These are phyloP conservation scores for Geranomyces variabilis DNA, from an alignment of 192 early-diverging fungal species.

Conservation along the genomic window DNA sequence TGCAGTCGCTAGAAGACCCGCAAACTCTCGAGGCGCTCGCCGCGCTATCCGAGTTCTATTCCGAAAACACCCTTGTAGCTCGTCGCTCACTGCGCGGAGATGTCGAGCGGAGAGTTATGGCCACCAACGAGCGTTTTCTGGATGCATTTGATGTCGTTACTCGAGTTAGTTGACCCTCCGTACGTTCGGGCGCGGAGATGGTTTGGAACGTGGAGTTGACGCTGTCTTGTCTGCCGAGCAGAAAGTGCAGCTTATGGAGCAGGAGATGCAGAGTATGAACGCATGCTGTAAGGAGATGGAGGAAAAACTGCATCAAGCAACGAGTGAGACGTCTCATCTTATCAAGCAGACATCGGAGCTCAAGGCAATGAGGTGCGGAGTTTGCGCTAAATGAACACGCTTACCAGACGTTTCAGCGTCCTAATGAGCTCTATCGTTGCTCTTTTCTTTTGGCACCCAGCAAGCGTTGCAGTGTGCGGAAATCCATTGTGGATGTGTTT, in stretches of 20 bases:
- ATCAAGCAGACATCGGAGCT: constrained; percentile 69
- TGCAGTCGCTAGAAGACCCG: constrained; percentile 61
- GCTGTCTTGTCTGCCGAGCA: constrained; percentile 19
- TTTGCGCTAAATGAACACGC: background rate
- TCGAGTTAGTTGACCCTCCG: constrained; percentile 30
- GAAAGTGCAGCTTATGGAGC: constrained; percentile 64
- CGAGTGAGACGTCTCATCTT: constrained; percentile 61
- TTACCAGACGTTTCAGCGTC: too few relatives aligned
- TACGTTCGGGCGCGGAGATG: background rate
- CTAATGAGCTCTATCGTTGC: too few relatives aligned
- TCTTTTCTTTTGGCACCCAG: too few relatives aligned
- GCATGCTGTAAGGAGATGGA: constrained; percentile 64
- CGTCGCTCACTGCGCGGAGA: constrained; percentile 63
- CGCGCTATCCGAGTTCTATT: constrained; percentile 66
- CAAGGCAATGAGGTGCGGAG: constrained; percentile 62
- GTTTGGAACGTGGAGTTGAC: background rate
- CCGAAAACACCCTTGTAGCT: constrained; percentile 49
- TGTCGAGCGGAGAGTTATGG: constrained; percentile 59
- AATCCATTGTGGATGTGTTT: constrained; percentile 66
- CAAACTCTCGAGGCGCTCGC: constrained; percentile 68
- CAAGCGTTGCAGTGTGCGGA: constrained; percentile 56
- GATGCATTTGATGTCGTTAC: constrained; percentile 59
- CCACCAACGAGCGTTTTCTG: constrained; percentile 58
- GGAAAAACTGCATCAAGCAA: constrained; percentile 54
- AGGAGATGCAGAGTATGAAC: constrained; percentile 64